Evolutionary conservation across 495 filamentous ascomycete species (phyloP).

Genomic region (Neurospora intermedia): DNA sequence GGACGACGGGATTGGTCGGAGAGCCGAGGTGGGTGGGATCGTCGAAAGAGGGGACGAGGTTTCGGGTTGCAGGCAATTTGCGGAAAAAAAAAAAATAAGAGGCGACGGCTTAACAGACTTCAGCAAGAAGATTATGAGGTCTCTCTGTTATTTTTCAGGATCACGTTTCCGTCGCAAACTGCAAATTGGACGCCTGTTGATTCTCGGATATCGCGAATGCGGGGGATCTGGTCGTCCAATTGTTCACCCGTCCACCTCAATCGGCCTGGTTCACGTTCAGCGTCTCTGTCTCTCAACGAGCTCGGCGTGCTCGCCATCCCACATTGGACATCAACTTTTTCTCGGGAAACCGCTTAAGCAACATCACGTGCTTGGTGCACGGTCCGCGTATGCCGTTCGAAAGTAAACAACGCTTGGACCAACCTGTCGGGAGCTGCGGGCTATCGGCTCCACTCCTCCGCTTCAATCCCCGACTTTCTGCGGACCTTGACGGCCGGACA

Average conservation of each 20-base stretch:
- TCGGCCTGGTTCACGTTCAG: slow-evolving; percentile 4
- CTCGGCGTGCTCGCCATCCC: background rate
- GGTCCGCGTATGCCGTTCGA: background rate
- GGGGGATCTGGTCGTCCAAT: background rate
- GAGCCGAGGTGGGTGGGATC: background rate
- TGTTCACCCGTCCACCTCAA: slow-evolving; percentile 7
- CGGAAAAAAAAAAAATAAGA: background rate
- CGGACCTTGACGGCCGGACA: background rate
- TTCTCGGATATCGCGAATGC: background rate
- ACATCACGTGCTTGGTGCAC: background rate
- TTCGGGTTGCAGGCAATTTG: background rate
- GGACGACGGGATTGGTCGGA: background rate
- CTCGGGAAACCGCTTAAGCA: background rate
- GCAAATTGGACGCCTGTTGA: background rate
- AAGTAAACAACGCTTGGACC: background rate
- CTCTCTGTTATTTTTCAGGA: background rate
- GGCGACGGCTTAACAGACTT: background rate
- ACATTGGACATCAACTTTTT: background rate
- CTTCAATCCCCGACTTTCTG: background rate
- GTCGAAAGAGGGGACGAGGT: background rate
- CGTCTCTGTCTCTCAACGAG: background rate
- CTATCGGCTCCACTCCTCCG: background rate
- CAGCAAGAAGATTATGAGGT: background rate
- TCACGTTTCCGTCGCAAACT: background rate
- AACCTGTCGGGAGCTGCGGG: background rate